Base-by-base conservation (phyloP, 2,329 filamentous ascomycete species). In the Aspergillus nomiae region DNA sequence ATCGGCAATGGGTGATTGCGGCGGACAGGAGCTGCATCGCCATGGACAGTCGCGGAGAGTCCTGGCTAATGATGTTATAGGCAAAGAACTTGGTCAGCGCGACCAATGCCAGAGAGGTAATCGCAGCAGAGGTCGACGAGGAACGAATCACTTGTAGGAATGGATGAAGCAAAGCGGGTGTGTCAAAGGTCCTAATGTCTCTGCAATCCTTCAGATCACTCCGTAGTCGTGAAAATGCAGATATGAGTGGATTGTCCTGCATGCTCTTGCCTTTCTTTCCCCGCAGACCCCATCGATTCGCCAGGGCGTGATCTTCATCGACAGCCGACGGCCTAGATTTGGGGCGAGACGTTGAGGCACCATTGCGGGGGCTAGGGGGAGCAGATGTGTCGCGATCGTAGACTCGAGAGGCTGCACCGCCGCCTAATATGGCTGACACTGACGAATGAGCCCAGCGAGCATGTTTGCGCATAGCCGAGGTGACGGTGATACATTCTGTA, bases 401-500 rank as follows among this genome's bases (percentile, higher is more conserved):
- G 65, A 81, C 75, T 60, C 83, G 81, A 59, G 84, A 82, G 41
- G 74, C 76, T 56, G 75, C 76, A 65, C 83, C 84, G 67, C 92
- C 92, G 57, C 95, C 95, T 36, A 99, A 85, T 65, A 99, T 99
- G 59, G 94, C 94, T 43, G 95, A 93, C 51, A 99, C 95, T 6
- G 94, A 97, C 14, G 94, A 97, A 77, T 98, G 94, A 55, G 93
- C 92, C 85, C 94, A 98, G 68, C 95, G 91, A 67, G 93, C 91
- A 86, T 97, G 90, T 82, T 99, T 99, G 74, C 96, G 94, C 86
- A 99, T 97, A 65, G 94, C 93, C 66, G 94, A 97, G 16, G 95
- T 98, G 81, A 99, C 94, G 53, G 94, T 94, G 76, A 98, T 98
- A 79, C 95, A 99, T 89, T 99, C 95, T 79, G 94, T 97, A 67